Evolutionary conservation across 345 rosid species (phyloP).

Genomic region (Populus nigra): DNA sequence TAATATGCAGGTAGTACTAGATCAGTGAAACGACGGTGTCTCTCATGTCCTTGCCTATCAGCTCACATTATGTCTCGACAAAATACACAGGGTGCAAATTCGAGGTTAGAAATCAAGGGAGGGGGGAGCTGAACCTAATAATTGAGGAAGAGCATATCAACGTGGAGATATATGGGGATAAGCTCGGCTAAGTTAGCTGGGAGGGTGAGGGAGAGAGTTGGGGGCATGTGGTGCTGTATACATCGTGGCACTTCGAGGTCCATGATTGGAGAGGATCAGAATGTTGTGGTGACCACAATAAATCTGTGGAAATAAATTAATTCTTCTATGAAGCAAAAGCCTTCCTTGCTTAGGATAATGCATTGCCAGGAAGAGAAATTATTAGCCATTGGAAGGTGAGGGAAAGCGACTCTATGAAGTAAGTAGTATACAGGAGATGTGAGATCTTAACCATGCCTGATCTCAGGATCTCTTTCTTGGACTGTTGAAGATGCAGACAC

Average conservation of each 20-base stretch:
- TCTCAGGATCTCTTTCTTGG: too few species aligned
- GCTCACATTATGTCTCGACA: background rate
- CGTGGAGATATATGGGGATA: conserved; percentile 10
- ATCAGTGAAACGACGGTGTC: background rate
- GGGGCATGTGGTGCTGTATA: background rate
- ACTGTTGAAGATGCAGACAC: too few species aligned
- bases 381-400: background rate
- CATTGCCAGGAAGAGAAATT: background rate
- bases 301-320: too few species aligned
- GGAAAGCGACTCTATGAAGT: too few species aligned
- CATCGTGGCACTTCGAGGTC: conserved; percentile 21
- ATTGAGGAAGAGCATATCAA: conserved; percentile 8
- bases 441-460: too few species aligned
- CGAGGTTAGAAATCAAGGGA: background rate
- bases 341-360: background rate
- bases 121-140: background rate
- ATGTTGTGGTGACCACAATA: background rate
- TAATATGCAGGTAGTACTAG: background rate
- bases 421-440: too few species aligned
- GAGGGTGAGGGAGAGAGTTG: background rate
- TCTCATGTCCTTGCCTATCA: background rate
- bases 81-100: background rate
- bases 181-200: background rate
- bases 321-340: too few species aligned
- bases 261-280: conserved; percentile 1